Percentiles rank a stretch among this genome's conserved stretches.
Evolutionary conservation across 768 basidiomycete genomes (phyloP).

Genomic region (Candolleomyces eurysporus): DNA sequence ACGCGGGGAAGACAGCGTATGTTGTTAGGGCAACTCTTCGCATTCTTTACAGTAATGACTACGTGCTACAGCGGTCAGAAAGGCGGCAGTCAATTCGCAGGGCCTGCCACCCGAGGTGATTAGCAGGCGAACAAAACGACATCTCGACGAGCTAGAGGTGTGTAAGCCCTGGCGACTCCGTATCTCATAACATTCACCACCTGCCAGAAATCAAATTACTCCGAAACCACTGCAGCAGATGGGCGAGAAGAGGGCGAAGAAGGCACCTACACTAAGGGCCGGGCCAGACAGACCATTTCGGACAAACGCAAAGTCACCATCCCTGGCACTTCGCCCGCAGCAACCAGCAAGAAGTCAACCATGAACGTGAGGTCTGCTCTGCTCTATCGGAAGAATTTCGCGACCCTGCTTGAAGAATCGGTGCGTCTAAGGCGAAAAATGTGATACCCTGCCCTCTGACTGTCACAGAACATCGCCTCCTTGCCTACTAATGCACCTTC

Average conservation of each 20-base stretch:
- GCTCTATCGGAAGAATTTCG: slow-evolving; percentile 78
- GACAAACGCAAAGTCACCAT: slow-evolving; percentile 64
- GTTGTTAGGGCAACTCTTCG: neutral
- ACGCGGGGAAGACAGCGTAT: slow-evolving; percentile 50
- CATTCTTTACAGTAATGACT: slow-evolving; percentile 8
- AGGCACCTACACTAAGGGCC: slow-evolving; percentile 54
- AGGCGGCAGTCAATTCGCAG: slow-evolving; percentile 41
- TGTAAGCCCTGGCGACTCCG: slow-evolving; percentile 4
- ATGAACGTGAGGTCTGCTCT: slow-evolving; percentile 80
- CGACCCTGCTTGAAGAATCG: slow-evolving; percentile 74
- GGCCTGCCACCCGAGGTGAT: slow-evolving; percentile 62
- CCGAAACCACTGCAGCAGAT: slow-evolving; percentile 47
- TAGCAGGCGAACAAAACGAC: slow-evolving; percentile 71
- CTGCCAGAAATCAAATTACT: slow-evolving; percentile 72
- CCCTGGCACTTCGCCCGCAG: slow-evolving; percentile 45
- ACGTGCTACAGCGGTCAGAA: slow-evolving; percentile 41
- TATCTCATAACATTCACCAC: slow-evolving; percentile 6
- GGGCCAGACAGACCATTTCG: slow-evolving; percentile 75
- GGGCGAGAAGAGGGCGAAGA: slow-evolving; percentile 48
- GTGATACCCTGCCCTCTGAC: neutral
- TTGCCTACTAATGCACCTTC: slow-evolving; percentile 54
- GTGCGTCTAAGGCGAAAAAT: slow-evolving; percentile 41
- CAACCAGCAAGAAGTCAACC: slow-evolving; percentile 73
- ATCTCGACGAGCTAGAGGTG: slow-evolving; percentile 86
- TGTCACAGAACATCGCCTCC: slow-evolving; percentile 52